These are phyloP conservation scores for Nymphaea colorata DNA, from an alignment of 164 flowering plant genomes.

Conservation along the genomic window DNA sequence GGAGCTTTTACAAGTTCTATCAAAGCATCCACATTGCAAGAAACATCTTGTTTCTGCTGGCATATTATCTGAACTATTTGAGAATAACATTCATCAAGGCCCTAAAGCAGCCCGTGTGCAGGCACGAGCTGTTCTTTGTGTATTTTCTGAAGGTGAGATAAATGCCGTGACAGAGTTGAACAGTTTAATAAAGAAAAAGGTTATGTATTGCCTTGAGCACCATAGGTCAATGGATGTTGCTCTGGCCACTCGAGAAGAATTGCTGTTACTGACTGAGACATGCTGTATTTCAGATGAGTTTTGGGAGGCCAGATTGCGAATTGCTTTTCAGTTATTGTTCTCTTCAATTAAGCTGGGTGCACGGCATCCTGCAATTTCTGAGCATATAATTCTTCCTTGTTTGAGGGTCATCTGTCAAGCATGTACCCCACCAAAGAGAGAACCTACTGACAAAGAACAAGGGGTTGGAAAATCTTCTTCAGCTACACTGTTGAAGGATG, in stretches of 20 bases:
- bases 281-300: constrained; percentile 90
- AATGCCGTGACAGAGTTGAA: constrained; percentile 86
- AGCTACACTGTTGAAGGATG: constrained; percentile 38
- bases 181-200: constrained; percentile 74
- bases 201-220: constrained; percentile 92
- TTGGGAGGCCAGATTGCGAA: constrained; percentile 94
- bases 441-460: constrained; percentile 57
- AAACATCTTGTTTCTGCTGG: constrained; percentile 91
- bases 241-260: constrained; percentile 78
- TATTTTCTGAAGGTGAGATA: constrained; percentile 84
- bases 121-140: constrained; percentile 90
- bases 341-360: constrained; percentile 87
- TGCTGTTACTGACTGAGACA: constrained; percentile 86
- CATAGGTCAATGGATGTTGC: constrained; percentile 98
- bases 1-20: constrained; percentile 74
- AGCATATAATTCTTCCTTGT: constrained; percentile 94
- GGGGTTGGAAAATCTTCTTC: constrained; percentile 34
- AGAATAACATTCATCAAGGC: constrained; percentile 97
- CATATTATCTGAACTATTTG: constrained; percentile 86
- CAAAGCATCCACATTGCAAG: constrained; percentile 67
- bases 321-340: constrained; percentile 87
- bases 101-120: constrained; percentile 82
- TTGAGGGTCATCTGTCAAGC: constrained; percentile 85
- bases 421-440: constrained; percentile 97
- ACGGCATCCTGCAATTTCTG: constrained; percentile 94